These are phyloP conservation scores for Platanus orientalis DNA, from an alignment of 164 flowering plant species.

Conservation along the genomic window DNA sequence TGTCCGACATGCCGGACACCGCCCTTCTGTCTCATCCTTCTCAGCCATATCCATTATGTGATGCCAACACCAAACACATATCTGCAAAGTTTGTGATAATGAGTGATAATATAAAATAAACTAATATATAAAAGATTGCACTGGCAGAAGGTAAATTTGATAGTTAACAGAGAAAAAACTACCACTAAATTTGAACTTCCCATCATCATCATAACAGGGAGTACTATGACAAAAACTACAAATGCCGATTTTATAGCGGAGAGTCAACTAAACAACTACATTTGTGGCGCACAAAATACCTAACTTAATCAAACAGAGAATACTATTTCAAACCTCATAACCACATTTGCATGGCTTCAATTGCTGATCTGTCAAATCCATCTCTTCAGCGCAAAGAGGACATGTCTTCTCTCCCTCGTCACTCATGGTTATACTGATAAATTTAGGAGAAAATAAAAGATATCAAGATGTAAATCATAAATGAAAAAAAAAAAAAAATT, in stretches of 20 bases:
- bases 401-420: slow-evolving; percentile 85
- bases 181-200: neutral
- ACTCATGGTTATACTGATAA: slow-evolving; percentile 55
- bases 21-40: slow-evolving; percentile 90
- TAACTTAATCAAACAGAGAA: neutral
- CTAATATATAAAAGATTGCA: too few relatives aligned
- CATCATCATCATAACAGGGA: too few relatives aligned
- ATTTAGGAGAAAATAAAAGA: too few relatives aligned
- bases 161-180: neutral
- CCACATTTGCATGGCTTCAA: slow-evolving; percentile 97
- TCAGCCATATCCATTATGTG: slow-evolving; percentile 99
- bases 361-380: slow-evolving; percentile 97
- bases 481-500: neutral
- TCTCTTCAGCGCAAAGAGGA: slow-evolving; percentile 94
- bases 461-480: neutral
- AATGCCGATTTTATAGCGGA: too few relatives aligned
- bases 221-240: too few relatives aligned
- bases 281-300: too few relatives aligned
- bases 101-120: neutral
- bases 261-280: too few relatives aligned
- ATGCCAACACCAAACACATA: slow-evolving; percentile 99
- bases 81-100: slow-evolving; percentile 33
- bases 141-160: too few relatives aligned
- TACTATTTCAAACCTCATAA: slow-evolving; percentile 56
- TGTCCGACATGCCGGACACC: slow-evolving; percentile 92